These are phyloP conservation scores for Hippophae rhamnoides DNA, from an alignment of 306 rosid species.

Conservation along the genomic window DNA sequence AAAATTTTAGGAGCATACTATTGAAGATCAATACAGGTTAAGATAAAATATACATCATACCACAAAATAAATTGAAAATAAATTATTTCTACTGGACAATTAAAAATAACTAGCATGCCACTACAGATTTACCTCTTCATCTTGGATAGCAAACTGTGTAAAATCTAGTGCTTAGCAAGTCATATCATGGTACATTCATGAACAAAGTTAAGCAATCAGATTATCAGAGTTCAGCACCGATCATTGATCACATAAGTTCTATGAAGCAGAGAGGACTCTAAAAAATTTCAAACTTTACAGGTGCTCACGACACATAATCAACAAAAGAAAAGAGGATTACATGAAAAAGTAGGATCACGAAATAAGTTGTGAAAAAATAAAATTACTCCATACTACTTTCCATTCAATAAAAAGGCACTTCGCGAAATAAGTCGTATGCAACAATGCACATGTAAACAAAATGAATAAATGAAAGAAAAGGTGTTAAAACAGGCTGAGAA, in stretches of 20 bases:
- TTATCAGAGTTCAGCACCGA: neutral
- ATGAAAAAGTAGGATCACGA: neutral
- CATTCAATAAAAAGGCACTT: constrained; percentile 1
- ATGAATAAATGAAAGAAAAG: neutral
- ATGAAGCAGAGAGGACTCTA: no score
- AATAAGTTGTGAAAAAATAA: neutral
- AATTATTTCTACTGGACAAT: no score
- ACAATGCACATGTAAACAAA: neutral
- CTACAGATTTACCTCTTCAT: no score
- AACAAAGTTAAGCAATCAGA: neutral
- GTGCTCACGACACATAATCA: neutral
- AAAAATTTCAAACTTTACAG: neutral
- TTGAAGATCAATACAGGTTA: no score
- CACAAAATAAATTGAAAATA: no score
- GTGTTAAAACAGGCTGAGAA: neutral
- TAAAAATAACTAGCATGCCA: no score
- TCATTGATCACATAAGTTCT: no score
- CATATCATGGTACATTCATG: no score
- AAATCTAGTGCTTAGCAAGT: no score
- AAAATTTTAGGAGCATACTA: no score
- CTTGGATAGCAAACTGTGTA: no score
- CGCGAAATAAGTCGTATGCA: neutral
- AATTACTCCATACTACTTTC: neutral
- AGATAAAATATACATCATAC: no score
- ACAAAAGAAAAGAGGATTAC: neutral